phyloP scores from a whole-genome alignment of 345 rosid genomes.

The Noccaea bulbosa region DNA sequence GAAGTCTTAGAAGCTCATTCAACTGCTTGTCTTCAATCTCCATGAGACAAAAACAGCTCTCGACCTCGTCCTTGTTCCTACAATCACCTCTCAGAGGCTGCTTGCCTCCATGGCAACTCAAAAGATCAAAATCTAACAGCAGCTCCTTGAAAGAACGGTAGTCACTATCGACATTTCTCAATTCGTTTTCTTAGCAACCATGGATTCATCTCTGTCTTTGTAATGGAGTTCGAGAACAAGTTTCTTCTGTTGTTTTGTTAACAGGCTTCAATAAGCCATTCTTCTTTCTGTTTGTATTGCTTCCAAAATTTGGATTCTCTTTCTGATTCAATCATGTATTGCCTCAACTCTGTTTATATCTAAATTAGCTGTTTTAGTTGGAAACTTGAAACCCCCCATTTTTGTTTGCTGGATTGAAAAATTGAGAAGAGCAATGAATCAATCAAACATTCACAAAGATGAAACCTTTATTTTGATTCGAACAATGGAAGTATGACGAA shows the following conservation, averaged over 20 bases:
- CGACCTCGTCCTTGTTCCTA: constrained; percentile 65
- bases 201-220: background rate
- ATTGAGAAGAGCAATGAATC: background rate
- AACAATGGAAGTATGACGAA: background rate
- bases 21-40: constrained; percentile 82
- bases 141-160: constrained; percentile 75
- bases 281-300: constrained; percentile 27
- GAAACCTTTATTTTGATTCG: constrained; percentile 20
- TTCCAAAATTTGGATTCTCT: constrained; percentile 13
- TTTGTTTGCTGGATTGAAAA: too few species aligned
- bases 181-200: constrained; percentile 16
- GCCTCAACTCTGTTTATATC: constrained; percentile 34
- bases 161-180: constrained; percentile 28
- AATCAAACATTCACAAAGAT: background rate
- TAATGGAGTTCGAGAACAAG: constrained; percentile 16
- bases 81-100: constrained; percentile 88
- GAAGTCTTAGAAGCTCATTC: constrained; percentile 53
- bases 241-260: background rate
- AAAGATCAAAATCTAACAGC: constrained; percentile 58
- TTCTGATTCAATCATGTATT: constrained; percentile 20
- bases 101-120: constrained; percentile 81
- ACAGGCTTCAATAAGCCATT: constrained; percentile 34
- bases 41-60: constrained; percentile 76
- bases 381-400: too few species aligned
- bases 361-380: constrained; percentile 11